Conservation (phyloP, 192 early-diverging fungal species). For the Paraglomus brasilianum region DNA sequence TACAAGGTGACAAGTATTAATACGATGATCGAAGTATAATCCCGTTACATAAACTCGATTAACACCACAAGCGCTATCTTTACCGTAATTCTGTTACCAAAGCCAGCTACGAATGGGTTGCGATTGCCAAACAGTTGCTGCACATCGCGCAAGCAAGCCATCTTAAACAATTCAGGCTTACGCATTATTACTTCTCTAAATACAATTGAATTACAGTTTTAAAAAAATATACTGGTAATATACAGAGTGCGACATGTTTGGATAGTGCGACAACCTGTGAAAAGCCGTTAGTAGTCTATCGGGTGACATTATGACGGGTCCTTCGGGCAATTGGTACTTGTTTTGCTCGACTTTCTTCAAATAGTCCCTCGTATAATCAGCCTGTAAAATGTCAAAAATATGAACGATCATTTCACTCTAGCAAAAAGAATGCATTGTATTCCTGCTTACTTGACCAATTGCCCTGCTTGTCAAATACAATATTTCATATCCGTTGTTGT, state of each 20-base stretch:
- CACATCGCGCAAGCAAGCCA: conserved; percentile 91
- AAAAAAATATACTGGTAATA: too few relatives aligned
- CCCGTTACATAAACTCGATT: too few relatives aligned
- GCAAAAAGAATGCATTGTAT: too few relatives aligned
- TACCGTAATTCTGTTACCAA: conserved; percentile 92
- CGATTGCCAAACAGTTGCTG: conserved; percentile 78
- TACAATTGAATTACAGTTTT: not conserved
- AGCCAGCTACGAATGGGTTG: conserved; percentile 94
- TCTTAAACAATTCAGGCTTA: conserved; percentile 96
- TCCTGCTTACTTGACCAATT: conserved; percentile 77
- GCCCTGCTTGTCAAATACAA: conserved; percentile 93
- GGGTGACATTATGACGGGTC: conserved; percentile 94
- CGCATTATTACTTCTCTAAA: conserved; percentile 87
- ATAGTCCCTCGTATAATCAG: conserved; percentile 89
- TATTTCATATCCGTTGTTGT: conserved; percentile 92
- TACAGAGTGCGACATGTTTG: conserved; percentile 12
- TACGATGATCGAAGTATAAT: not conserved
- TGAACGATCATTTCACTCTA: not conserved
- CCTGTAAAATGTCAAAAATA: conserved; percentile 33
- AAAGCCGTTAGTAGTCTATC: conserved; percentile 91
- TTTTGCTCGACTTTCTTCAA: conserved; percentile 87
- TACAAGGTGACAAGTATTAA: conserved; percentile 12
- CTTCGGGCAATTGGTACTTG: conserved; percentile 84
- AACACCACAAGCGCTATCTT: too few relatives aligned
- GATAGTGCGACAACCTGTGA: conserved; percentile 53